Evolutionary conservation across 371 early-diverging fungal genomes (phyloP), one percentile per base, ranked within the genome.

Genomic region (Ordospora colligata): DNA sequence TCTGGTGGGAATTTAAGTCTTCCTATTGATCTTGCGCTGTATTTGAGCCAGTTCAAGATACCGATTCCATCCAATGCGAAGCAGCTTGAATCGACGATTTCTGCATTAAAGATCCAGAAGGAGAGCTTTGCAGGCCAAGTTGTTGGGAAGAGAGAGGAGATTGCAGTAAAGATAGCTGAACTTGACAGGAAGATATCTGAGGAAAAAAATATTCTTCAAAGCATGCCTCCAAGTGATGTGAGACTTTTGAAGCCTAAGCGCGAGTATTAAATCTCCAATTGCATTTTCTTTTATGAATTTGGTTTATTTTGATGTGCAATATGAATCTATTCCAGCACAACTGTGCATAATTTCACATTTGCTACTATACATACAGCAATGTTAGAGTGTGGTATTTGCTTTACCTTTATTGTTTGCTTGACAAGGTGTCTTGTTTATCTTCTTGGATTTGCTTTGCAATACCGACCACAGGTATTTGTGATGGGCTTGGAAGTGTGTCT

Each of bases 201-300:
- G 17, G 76, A 76, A 40, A 69, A 53, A 23, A 51, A 25, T 1
- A 19, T 65, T 23, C 32, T 76, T 9, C 27, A 9, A 47, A 64
- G 21, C 14, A 69, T 76, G 58, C 76, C 76, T 53, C 54, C 42
- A 23, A 70, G 53, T 45, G 71, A 70, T 44, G 37, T 70, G 22
- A 70, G 44, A 22, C 12, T 70, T n/a, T 25, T 45, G 22, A 70
- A 70, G 58, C 40, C 40, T 25, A 58, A 58, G 25, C 58, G 58
- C 37, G 58, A 58, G 27, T 58, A 58, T 47, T 47, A 47, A 47
- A 47, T 37, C 58, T 58, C 40, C 40, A 37, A 23, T 58, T 58
- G 58, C 40, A 53, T 58, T 58, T 58, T 58, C 17, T 19, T 27
- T 7, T 58, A 17, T 58, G 19, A 40, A 58, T 58, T 58, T 58